Base-by-base conservation (phyloP, 768 basidiomycete genomes). In the Postia placenta region DNA sequence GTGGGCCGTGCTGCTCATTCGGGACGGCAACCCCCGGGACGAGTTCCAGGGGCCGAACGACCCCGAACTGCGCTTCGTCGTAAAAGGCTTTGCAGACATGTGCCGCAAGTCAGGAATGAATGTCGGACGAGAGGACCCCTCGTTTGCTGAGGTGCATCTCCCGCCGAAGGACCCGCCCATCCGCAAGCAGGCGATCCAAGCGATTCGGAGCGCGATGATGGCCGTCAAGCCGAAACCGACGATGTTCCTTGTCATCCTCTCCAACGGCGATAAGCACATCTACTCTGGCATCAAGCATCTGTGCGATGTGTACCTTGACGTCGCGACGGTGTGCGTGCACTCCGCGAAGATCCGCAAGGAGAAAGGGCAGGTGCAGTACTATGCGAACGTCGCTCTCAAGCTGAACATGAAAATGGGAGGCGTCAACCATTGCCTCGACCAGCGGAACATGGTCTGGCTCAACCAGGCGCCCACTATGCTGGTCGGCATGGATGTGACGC, bases 321-420 rank as follows among this genome's bases (percentile, higher is more conserved):
- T 71, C 5, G 57, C 79, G 9, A 87, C 83, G 12, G 80, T 90
- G 4, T 92, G 88, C 54, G 85, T 85, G 11, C 87, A 88, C 49
- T 69, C 80, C 1, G 65, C 68, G 24, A 91, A 88, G 65, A 78
- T 92, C 57, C 73, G 81, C 52, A 88, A 81, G 63, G 75, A 81
- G 47, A 78, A 65, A 53, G 82, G 81, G 3, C 68, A 70, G 57
- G 54, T 65, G 11, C 77, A 78, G 47, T 79, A 80, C 53, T 75
- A 68, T 51, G 79, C 78, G 39, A 79, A 78, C 45, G 76, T 80
- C 27, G 77, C 76, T 0, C 56, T 79, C 12, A 80, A 79, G 58
- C 60, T 79, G 17, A 79, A 79, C 58, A 74, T 74, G 67, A 79
- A 79, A 56, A 57, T 77, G 49, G 79, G 78, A 2, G 79, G 78